phyloP scores from a whole-genome alignment of 169 alveolate species.

The Plasmodium fragile region DNA sequence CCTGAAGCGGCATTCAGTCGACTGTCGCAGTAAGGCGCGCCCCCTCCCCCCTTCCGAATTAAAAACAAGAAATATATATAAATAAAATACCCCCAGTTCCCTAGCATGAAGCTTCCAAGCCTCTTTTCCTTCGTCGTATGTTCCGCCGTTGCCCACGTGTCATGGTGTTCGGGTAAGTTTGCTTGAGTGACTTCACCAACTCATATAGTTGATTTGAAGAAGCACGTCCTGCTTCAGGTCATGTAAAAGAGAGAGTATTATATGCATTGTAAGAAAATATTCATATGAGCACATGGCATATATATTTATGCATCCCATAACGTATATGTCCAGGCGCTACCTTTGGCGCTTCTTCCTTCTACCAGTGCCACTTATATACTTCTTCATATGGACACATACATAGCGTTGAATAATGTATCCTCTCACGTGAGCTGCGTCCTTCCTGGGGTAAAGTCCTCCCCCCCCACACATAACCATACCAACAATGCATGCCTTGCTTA shows the following conservation, averaged over 20 bases:
- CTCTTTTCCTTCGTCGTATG: constrained; percentile 2
- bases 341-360: neutral
- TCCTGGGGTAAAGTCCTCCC: neutral
- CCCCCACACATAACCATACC: neutral
- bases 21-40: neutral
- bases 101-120: constrained; percentile 11
- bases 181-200: neutral
- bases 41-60: neutral
- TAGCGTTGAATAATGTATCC: neutral
- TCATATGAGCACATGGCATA: neutral
- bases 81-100: neutral
- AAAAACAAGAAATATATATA: neutral
- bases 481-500: neutral
- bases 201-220: neutral
- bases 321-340: no score
- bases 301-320: neutral
- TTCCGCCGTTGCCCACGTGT: constrained; percentile 11
- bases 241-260: neutral
- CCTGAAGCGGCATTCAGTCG: neutral
- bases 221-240: neutral
- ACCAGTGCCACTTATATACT: neutral
- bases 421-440: neutral
- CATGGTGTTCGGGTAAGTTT: constrained; percentile 7
- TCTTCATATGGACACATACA: neutral
- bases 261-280: neutral